Evolutionary conservation across 495 filamentous ascomycete species (phyloP), one percentile per base, ranked within the genome.

Genomic region (Penicillium parvum): DNA sequence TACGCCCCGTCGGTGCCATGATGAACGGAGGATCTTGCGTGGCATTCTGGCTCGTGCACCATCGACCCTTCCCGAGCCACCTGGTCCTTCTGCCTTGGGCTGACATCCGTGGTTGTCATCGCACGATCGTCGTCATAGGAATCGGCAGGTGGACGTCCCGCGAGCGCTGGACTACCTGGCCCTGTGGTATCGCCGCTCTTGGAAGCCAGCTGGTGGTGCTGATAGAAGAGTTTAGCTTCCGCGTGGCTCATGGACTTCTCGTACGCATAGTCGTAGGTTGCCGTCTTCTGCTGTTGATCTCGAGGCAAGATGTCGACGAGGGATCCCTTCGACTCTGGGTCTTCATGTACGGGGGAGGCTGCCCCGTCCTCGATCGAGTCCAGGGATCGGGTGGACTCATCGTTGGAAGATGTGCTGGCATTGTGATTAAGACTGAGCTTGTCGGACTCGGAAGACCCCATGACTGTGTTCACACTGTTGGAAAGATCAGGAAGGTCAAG

Each of bases 221-320:
- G 92, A 64, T 95, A 98, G 70, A 96, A 90, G 20, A 96, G 74
- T 61, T 92, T 96, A 25, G 91, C 87, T 55, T 98, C 91, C 15
- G 84, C 77, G 65, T 96, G 88, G 47, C 81, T 88, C 76, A 91
- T 81, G 47, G 87, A 85, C 55, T 90, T 92, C 61, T 98, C 91
- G 43, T 82, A 81, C n/a, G 86, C 79, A 57, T 85, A 82, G 63
- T 92, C 86, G 63, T 89, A 92, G 49, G 84, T 87, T 5, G 88
- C 82, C 2, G 88, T 94, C 65, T 80, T 87, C 45, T 81, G 75
- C 47, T 86, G 84, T 40, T 78, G 75, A 59, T 94, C 88, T 61
- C 88, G 70, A 32, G 80, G 78, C 6, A 94, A 74, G 62, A 88
- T 74, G 14, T 77, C 54, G 5, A 36, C 11, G 17, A 43, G 36